Evolutionary conservation across 306 rosid genomes (phyloP).

Genomic region (Corylus avellana): DNA sequence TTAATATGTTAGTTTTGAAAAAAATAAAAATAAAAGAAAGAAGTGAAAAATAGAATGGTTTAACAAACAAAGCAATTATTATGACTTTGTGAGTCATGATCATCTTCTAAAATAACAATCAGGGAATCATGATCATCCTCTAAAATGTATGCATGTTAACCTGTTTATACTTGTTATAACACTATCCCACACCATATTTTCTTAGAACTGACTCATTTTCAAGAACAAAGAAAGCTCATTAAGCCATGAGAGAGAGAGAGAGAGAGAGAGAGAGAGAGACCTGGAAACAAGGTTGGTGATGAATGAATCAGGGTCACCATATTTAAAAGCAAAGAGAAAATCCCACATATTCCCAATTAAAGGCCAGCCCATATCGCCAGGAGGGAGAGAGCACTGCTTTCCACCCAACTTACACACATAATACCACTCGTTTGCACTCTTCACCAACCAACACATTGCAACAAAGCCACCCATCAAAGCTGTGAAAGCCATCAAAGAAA

Average conservation of each 20-base stretch:
- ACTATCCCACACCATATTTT: too few species aligned
- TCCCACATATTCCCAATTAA: slow-evolving; percentile 42
- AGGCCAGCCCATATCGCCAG: slow-evolving; percentile 58
- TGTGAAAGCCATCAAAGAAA: background rate
- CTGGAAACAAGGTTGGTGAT: slow-evolving; percentile 34
- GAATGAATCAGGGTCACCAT: slow-evolving; percentile 40
- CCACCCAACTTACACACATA: slow-evolving; percentile 14
- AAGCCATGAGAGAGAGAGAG: too few species aligned
- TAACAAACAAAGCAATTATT: too few species aligned
- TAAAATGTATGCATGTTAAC: background rate
- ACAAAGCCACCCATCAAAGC: background rate
- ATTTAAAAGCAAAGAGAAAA: slow-evolving; percentile 35
- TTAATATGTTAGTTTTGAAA: too few species aligned
- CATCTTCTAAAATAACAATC: too few species aligned
- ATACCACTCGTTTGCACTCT: slow-evolving; percentile 36
- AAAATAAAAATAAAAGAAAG: too few species aligned
- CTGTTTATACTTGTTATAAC: too few species aligned
- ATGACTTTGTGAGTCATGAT: too few species aligned
- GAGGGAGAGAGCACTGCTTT: slow-evolving; percentile 36
- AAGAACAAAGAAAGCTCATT: too few species aligned
- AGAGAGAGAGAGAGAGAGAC: slow-evolving; percentile 1
- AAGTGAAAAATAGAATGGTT: too few species aligned
- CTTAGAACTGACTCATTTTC: background rate
- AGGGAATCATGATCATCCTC: too few species aligned
- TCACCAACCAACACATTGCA: slow-evolving; percentile 6